A percentile compares a stretch with the other conserved stretches of the same genome.
Conservation (phyloP, 176 grass and related monocot species). For the Rhynchospora tenuis region DNA sequence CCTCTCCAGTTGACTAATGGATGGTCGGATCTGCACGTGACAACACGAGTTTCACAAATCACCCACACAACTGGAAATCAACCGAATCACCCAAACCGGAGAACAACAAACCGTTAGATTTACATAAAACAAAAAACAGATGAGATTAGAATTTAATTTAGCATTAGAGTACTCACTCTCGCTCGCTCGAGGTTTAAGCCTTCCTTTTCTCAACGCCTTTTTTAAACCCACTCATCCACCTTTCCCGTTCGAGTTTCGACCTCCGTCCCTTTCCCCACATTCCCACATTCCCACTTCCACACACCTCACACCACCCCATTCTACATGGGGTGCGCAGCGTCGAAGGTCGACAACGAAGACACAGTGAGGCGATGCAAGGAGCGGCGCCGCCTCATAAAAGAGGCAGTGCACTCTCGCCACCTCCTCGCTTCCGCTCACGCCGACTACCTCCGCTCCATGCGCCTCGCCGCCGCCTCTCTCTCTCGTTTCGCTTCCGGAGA, state of each 20-base stretch:
- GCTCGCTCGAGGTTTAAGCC: no score
- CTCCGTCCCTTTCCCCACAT: not conserved
- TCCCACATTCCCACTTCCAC: not conserved
- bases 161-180: no score
- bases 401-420: conserved; percentile 70
- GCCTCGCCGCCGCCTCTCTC: conserved; percentile 58
- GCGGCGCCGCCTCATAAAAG: conserved; percentile 82
- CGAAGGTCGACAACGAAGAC: conserved; percentile 91
- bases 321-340: conserved; percentile 81
- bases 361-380: conserved; percentile 98
- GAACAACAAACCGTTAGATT: no score
- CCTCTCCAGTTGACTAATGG: no score
- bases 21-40: no score
- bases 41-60: no score
- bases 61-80: no score
- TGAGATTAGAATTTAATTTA: not conserved
- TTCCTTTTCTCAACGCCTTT: not conserved
- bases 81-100: no score
- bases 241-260: not conserved
- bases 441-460: conserved; percentile 90
- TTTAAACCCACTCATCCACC: conserved; percentile 1
- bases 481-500: conserved; percentile 75
- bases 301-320: not conserved
- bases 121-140: not conserved
- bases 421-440: conserved; percentile 82